Evolutionary conservation across 2,329 filamentous ascomycete species (phyloP).

Genomic region (Mollisiaceae sp.): DNA sequence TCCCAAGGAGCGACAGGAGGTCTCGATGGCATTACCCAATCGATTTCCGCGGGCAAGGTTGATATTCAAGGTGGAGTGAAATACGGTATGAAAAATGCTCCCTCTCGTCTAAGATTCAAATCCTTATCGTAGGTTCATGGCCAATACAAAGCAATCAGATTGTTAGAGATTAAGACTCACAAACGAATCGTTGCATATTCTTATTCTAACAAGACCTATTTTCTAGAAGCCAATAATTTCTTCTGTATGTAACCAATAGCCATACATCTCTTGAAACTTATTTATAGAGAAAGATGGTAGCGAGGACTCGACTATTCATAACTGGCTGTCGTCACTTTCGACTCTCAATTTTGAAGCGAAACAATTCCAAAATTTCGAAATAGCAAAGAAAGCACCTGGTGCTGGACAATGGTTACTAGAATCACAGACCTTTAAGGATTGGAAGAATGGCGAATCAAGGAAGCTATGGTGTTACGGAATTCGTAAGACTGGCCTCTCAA

Average conservation of each 20-base stretch:
- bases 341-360: conserved; percentile 11
- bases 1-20: not conserved
- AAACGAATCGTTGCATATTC: not conserved
- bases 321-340: not conserved
- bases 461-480: conserved; percentile 16
- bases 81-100: conserved; percentile 3
- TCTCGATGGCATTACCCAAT: not conserved
- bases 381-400: conserved; percentile 1
- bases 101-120: not conserved
- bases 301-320: not conserved
- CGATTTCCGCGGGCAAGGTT: conserved; percentile 10
- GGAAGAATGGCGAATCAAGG: conserved; percentile 5
- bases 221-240: not conserved
- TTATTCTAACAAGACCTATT: not conserved
- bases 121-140: no score
- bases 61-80: conserved; percentile 8
- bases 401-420: conserved; percentile 9
- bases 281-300: not conserved
- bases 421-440: conserved; percentile 1
- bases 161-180: no score
- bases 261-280: not conserved
- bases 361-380: conserved; percentile 7
- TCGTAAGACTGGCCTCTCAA: not conserved
- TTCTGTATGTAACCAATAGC: not conserved
- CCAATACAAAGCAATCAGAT: no score